Conservation (phyloP, 2,329 filamentous ascomycete species). For the Colletotrichum tropicicola region DNA sequence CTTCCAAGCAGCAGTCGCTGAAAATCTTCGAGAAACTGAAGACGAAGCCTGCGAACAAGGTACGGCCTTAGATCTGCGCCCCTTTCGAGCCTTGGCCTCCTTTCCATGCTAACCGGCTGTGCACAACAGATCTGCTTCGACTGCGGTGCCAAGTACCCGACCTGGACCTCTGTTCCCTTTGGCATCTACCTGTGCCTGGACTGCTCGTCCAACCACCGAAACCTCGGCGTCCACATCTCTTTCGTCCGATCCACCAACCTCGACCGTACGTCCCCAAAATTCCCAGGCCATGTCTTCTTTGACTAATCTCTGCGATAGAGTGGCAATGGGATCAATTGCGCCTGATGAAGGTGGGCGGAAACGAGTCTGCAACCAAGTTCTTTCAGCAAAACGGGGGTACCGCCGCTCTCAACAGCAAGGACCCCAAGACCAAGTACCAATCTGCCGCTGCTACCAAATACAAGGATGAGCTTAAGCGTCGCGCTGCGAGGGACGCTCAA, state of each 20-base stretch:
- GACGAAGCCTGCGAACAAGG: slow-evolving; percentile 93
- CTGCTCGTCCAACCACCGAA: slow-evolving; percentile 96
- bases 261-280: slow-evolving; percentile 76
- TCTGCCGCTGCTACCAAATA: slow-evolving; percentile 95
- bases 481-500: slow-evolving; percentile 83
- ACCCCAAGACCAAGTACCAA: slow-evolving; percentile 95
- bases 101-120: slow-evolving; percentile 27
- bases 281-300: slow-evolving; percentile 6
- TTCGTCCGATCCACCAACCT: slow-evolving; percentile 99
- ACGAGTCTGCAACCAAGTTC: slow-evolving; percentile 97
- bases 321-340: slow-evolving; percentile 99
- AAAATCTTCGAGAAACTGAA: slow-evolving; percentile 99
- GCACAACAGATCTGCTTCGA: slow-evolving; percentile 89
- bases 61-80: slow-evolving; percentile 48
- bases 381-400: slow-evolving; percentile 97
- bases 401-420: slow-evolving; percentile 94
- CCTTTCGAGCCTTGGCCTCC: slow-evolving; percentile 25
- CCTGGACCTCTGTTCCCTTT: slow-evolving; percentile 97
- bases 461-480: slow-evolving; percentile 93
- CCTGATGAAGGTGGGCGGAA: slow-evolving; percentile 97
- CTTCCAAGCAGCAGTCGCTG: slow-evolving; percentile 93
- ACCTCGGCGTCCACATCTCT: slow-evolving; percentile 97
- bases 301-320: slow-evolving; percentile 56
- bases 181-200: slow-evolving; percentile 98
- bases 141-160: slow-evolving; percentile 96